Evolutionary conservation across 169 alveolate genomes (phyloP), one percentile per base, ranked within the genome.

Genomic region (Plasmodium reichenowi): DNA sequence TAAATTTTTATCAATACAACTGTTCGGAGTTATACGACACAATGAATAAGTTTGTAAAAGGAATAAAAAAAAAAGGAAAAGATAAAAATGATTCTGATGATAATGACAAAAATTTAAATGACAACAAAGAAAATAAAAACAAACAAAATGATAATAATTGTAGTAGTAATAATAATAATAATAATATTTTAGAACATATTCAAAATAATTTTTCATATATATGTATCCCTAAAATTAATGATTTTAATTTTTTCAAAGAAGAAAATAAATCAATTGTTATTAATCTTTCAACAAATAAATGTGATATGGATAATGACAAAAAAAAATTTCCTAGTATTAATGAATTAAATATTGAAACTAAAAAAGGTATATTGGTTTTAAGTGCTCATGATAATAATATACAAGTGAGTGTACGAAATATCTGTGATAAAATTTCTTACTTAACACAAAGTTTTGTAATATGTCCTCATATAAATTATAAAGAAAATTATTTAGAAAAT

Each of bases 381-480:
- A 80, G 90, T 62, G 85, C 72, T n/a, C 67, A 80, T 50, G 85
- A 47, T 6, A 80, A 80, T 60, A 59, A 68, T 17, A 32, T 80
- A n/a, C 47, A 80, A 45, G 54, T 68, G 1, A 38, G 56, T 80
- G 90, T 80, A 32, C 54, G 90, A 80, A 80, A 67, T 80, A 80
- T 80, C 13, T 80, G 90, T 50, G 90, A 80, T 80, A 80, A 80
- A 54, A 68, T 80, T 32, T 67, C 74, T 1, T 80, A 80, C 29
- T 63, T 80, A 68, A 67, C 90, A 10, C 90, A 80, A 72, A 70
- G 90, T 15, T 48, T 80, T 20, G 54, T 64, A 48, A 80, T 80
- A 67, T 80, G 63, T 45, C 90, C 90, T 26, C 90, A 66, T 32
- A 10, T 80, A 20, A 5, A 80, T 63, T 67, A 67, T 80, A 45